Conservation (phyloP, 805 yeast genomes). For the Lachancea sp. region DNA sequence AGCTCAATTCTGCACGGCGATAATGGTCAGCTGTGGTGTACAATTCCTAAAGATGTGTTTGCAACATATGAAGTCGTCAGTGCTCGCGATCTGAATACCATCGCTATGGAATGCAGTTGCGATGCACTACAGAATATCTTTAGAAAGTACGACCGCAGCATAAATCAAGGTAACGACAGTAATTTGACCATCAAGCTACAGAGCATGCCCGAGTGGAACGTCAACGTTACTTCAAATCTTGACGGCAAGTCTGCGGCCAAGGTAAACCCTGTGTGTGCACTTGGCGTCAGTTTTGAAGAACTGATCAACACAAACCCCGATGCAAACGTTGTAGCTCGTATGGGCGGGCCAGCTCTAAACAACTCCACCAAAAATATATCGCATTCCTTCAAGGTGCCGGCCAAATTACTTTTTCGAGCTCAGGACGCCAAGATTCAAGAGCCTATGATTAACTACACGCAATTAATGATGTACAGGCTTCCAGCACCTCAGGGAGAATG, state of each 20-base stretch:
- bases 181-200: conserved; percentile 26
- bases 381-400: conserved; percentile 68
- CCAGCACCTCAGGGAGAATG: conserved; percentile 30
- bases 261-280: conserved; percentile 23
- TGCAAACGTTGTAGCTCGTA: conserved; percentile 6
- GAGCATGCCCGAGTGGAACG: conserved; percentile 27
- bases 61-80: conserved; percentile 23
- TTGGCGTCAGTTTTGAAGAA: conserved; percentile 29
- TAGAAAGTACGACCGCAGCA: conserved; percentile 26
- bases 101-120: conserved; percentile 30
- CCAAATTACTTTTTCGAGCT: conserved; percentile 49
- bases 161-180: conserved; percentile 25
- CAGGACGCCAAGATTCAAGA: conserved; percentile 51
- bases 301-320: conserved; percentile 15
- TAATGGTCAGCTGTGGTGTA: conserved; percentile 31
- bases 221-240: background rate
- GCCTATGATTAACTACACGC: conserved; percentile 53
- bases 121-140: conserved; percentile 27
- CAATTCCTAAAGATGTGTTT: conserved; percentile 29
- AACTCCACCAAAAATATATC: conserved; percentile 36
- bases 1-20: conserved; percentile 21
- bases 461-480: conserved; percentile 46
- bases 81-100: conserved; percentile 23
- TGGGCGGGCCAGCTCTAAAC: conserved; percentile 1
- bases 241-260: conserved; percentile 8